Conservation (phyloP, 441 rosid genomes). For the Macaranga tanarius region DNA sequence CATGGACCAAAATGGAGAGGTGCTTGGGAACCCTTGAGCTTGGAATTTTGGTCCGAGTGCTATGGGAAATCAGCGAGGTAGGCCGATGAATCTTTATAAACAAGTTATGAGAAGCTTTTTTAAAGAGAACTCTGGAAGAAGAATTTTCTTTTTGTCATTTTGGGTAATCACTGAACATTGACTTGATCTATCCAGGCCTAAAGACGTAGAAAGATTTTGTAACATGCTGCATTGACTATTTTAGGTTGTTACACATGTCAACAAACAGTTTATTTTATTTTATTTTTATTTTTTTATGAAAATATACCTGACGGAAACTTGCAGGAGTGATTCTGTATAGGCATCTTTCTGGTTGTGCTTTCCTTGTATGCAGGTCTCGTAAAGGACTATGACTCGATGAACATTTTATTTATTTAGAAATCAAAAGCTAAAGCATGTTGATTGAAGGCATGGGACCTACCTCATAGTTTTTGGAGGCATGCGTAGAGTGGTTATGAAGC, state of each 20-base stretch:
- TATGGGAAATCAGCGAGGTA: background rate
- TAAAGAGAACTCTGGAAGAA: background rate
- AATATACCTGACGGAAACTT: too few species aligned
- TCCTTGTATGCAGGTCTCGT: too few species aligned
- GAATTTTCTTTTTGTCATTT: conserved; percentile 6
- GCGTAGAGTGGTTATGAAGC: conserved; percentile 52
- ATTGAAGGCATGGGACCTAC: conserved; percentile 16
- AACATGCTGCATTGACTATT: conserved; percentile 1
- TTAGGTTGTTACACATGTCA: background rate
- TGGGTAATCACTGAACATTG: conserved; percentile 3
- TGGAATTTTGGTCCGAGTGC: background rate
- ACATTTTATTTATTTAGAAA: background rate
- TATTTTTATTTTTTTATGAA: too few species aligned
- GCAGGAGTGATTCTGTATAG: too few species aligned
- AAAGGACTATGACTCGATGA: too few species aligned
- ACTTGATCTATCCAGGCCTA: conserved; percentile 7
- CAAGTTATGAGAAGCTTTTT: background rate
- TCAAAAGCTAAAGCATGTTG: conserved; percentile 2
- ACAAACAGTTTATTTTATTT: too few species aligned
- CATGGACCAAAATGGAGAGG: too few species aligned
- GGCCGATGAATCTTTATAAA: background rate
- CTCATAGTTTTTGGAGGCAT: conserved; percentile 18
- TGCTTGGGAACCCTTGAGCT: too few species aligned
- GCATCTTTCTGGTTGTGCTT: too few species aligned
- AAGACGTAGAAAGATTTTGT: conserved; percentile 7